Base-by-base conservation (phyloP, 2,329 filamentous ascomycete genomes). In the Aspergillus pseudoglaucus region DNA sequence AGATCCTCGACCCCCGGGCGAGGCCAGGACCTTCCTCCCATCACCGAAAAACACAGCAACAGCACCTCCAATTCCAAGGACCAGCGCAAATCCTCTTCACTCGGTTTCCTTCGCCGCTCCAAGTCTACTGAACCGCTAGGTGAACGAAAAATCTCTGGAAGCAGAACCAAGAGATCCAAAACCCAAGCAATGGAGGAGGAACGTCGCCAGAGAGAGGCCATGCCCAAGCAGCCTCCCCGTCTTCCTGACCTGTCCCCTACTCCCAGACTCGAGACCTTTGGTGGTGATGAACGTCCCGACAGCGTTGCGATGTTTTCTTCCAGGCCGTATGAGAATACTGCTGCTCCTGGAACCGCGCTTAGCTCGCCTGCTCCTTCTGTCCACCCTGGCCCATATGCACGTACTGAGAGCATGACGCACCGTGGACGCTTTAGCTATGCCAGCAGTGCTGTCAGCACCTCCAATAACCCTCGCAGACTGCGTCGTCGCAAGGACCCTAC, bases 371-470 rank as follows among this genome's bases (percentile, higher is more conserved):
- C 47, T 38, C 56, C 52, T 33, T 48, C 53, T 17, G 79, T 78
- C 42, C 79, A 75, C 59, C 77, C 80, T 53, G 89, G 95, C 60
- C 86, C 88, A 12, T 93, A 93, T 63, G 83, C 86, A 41, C 81
- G 88, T 54, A 85, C 87, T 32, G 88, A 94, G 75, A 96, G 91
- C 77, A 96, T 97, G 88, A 90, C 91, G 59, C 85, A 97, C 70
- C 89, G 93, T 59, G 90, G 91, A 51, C 87, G 93, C 56, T 95
- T 95, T 73, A 96, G 90, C 74, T 97, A 96, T 72, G 90, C 91
- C 48, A 95, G 88, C 73, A 94, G 87, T 70, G 86, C 88, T 46
- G 81, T 91, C 57, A 95, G 88, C 75, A 87, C 88, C 51, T 83
- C 95, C 73, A 95, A 95, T 75, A 95, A 87, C 68, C 91, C 93